Evolutionary conservation across 2,329 filamentous ascomycete species (phyloP).

Genomic region (Microsporum canis): DNA sequence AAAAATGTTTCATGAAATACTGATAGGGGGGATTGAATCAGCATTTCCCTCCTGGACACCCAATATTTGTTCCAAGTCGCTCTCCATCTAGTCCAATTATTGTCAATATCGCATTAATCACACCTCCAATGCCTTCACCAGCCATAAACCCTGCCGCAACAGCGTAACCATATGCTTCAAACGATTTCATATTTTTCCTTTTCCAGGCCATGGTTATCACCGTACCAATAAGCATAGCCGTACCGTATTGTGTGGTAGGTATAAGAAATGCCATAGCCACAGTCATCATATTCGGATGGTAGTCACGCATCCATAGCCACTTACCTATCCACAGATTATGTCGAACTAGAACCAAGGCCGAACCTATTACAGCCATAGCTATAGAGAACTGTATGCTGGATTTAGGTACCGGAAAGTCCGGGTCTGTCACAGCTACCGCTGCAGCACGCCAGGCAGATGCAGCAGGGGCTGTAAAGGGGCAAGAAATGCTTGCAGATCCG

Average conservation of each 20-base stretch:
- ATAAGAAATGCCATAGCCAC: conserved; percentile 50
- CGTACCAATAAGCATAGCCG: conserved; percentile 49
- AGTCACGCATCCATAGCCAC: conserved; percentile 7
- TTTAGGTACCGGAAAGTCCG: conserved; percentile 44
- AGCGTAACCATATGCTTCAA: conserved; percentile 50
- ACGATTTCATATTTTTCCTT: conserved; percentile 42
- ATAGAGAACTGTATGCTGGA: conserved; percentile 42
- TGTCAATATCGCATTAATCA: conserved; percentile 47
- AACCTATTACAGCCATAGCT: conserved; percentile 35
- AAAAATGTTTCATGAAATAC: no score
- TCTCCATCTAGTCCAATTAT: conserved; percentile 25
- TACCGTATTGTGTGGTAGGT: conserved; percentile 46
- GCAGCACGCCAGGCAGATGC: conserved; percentile 57
- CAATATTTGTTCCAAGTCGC: conserved; percentile 32
- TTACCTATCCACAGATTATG: conserved; percentile 7
- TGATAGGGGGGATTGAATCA: not conserved
- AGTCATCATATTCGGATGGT: conserved; percentile 18
- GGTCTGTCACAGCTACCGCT: conserved; percentile 50
- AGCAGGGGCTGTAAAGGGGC: conserved; percentile 51
- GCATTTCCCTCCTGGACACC: conserved; percentile 27
- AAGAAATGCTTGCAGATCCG: conserved; percentile 21
- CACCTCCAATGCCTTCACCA: conserved; percentile 52
- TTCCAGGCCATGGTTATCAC: conserved; percentile 43
- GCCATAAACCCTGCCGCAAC: conserved; percentile 51
- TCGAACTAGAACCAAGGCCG: conserved; percentile 4